Evolutionary conservation across 208 protist species (phyloP).

Genomic region (Lotmaria passim): DNA sequence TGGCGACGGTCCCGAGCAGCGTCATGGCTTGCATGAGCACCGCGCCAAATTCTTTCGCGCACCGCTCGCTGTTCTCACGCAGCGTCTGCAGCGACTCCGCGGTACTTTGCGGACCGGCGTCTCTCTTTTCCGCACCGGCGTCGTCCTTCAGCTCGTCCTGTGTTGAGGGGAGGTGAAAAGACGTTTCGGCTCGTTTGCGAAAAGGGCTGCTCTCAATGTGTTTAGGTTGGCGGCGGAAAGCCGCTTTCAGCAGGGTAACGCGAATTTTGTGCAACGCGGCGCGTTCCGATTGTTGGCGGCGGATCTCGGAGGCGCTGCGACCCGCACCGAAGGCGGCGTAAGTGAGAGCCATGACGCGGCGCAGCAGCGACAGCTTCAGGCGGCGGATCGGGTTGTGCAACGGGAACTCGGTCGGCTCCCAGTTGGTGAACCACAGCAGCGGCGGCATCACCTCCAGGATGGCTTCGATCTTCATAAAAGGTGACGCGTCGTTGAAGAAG

Average conservation of each 20-base stretch:
- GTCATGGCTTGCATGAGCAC: slow-evolving; percentile 19
- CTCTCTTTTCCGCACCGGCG: too few species aligned
- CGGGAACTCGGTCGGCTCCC: slow-evolving; percentile 47
- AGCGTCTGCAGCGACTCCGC: slow-evolving; percentile 8
- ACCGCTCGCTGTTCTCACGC: slow-evolving; percentile 31
- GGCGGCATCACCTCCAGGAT: slow-evolving; percentile 29
- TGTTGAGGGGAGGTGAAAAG: neutral
- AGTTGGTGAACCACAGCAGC: slow-evolving; percentile 46
- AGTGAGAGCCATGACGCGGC: slow-evolving; percentile 36
- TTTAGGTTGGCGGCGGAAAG: neutral
- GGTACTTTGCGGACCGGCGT: too few species aligned
- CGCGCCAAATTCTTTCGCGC: slow-evolving; percentile 30
- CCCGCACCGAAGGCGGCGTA: slow-evolving; percentile 47
- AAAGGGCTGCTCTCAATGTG: too few species aligned
- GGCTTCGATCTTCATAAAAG: slow-evolving; percentile 37
- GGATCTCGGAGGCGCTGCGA: slow-evolving; percentile 19
- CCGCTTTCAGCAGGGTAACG: neutral
- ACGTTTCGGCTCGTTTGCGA: neutral
- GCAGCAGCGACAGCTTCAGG: slow-evolving; percentile 43
- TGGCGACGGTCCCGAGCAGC: slow-evolving; percentile 26
- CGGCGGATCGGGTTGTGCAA: slow-evolving; percentile 44
- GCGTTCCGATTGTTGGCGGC: slow-evolving; percentile 26
- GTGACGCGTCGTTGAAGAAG: slow-evolving; percentile 39
- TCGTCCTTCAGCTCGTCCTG: neutral
- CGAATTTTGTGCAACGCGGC: slow-evolving; percentile 31